Base-by-base conservation (phyloP, 257 asterid species). In the Nicotiana attenuata region DNA sequence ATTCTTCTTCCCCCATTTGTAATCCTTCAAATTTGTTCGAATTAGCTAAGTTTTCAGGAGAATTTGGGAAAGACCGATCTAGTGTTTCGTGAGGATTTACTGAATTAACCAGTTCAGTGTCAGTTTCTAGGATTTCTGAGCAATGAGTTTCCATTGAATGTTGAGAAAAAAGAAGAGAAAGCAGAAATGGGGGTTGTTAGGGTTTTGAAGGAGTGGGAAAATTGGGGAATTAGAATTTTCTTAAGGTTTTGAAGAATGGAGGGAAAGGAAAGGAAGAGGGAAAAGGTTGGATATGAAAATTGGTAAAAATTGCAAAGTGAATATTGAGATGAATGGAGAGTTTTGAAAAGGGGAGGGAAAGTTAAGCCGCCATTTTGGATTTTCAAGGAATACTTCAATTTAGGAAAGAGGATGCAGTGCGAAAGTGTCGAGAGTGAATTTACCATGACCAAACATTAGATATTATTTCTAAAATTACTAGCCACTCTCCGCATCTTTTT, bases 71-170 rank as follows among this genome's bases (percentile, higher is more conserved):
- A 20, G 87, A 82, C 31, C 65, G 78, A 65, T 83, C 61, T 67
- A 86, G 87, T 88, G 89, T 53, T 87, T 87, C 60, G 29, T 88
- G 57, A 81, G 83, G 59, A 83, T 29, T 63, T 22, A 52, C 59
- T 1, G 82, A 83, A 79, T 85, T 45, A 31, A 83, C 83, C 5
- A 71, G 56, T 10, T 84, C n/a, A 29, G 68, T 61, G 0, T 56
- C 77, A 65, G 55, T 20, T 22, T 28, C 76, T 6, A 29, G 78
- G 82, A 56, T 65, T 22, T 82, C 33, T 15, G 22, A 61, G 69
- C 22, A 16, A 53, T 56, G 71, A 65, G 57, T 2, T 61, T 85
- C 88, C 87, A 88, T 86, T 35, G 81, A 24, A 57, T 19, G 52
- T 9, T 24, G 20, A 60, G n/a, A 73, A 79, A 60, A n/a, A 20